These are phyloP conservation scores for Globisporangium spinosum DNA, from an alignment of 352 stramenopile genomes.

Conservation along the genomic window DNA sequence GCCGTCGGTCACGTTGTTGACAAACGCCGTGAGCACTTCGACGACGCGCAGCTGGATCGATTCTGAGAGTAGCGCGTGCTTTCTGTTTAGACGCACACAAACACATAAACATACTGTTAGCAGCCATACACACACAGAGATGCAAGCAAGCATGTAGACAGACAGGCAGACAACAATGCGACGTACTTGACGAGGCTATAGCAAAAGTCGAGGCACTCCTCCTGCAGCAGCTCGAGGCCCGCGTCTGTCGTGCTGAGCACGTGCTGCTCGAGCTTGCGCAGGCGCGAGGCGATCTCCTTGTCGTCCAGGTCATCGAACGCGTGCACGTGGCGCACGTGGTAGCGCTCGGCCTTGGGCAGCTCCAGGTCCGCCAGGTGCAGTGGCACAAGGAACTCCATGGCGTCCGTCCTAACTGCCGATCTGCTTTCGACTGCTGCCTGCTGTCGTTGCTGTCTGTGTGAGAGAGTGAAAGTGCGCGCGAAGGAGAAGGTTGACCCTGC, in stretches of 20 bases:
- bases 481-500: slow-evolving; percentile 2
- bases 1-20: slow-evolving; percentile 55
- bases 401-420: background rate
- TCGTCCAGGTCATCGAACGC: slow-evolving; percentile 46
- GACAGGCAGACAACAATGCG: background rate
- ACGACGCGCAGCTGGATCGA: slow-evolving; percentile 59
- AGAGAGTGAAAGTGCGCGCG: slow-evolving; percentile 11
- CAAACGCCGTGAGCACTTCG: slow-evolving; percentile 55
- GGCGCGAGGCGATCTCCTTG: slow-evolving; percentile 38
- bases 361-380: slow-evolving; percentile 74
- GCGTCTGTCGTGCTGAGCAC: slow-evolving; percentile 54
- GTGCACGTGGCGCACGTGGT: slow-evolving; percentile 63
- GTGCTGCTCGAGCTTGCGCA: slow-evolving; percentile 49
- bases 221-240: slow-evolving; percentile 49
- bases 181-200: slow-evolving; percentile 74
- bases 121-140: slow-evolving; percentile 2
- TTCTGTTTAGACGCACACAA: slow-evolving; percentile 22
- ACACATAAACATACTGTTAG: background rate
- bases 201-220: slow-evolving; percentile 61
- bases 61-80: slow-evolving; percentile 44
- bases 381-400: slow-evolving; percentile 77
- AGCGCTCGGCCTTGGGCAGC: slow-evolving; percentile 58
- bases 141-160: background rate
- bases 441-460: background rate
- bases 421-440: background rate